These are phyloP conservation scores for Pharnaceum exiguum DNA, from an alignment of 148 eudicot species.

Conservation along the genomic window DNA sequence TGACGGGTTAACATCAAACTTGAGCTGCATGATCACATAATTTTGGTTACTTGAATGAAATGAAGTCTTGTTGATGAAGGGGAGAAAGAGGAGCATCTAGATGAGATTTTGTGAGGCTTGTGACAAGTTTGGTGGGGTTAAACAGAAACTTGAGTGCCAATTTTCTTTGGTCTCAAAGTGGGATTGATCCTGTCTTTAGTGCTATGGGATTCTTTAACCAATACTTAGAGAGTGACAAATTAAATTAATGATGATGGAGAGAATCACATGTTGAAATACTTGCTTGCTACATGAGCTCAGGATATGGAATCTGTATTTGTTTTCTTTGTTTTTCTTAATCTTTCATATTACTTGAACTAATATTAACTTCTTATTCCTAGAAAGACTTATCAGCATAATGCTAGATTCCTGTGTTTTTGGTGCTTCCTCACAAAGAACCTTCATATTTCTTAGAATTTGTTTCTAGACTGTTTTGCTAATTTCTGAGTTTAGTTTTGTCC, in stretches of 20 bases:
- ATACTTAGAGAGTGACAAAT: slow-evolving; percentile 7
- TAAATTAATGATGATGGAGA: slow-evolving; percentile 2
- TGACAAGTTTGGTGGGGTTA: slow-evolving; percentile 15
- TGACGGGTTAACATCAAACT: slow-evolving; percentile 1
- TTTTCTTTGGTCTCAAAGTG: neutral
- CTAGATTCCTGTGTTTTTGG: too few species aligned
- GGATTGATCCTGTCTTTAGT: slow-evolving; percentile 11
- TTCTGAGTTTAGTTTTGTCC: too few species aligned
- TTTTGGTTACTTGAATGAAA: neutral
- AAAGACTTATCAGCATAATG: too few species aligned
- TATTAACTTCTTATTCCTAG: too few species aligned
- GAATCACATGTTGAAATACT: neutral
- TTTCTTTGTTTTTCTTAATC: neutral
- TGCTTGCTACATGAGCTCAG: neutral
- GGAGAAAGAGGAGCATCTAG: neutral
- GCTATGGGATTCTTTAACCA: slow-evolving; percentile 16
- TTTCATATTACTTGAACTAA: neutral
- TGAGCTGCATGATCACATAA: neutral
- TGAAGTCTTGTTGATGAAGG: neutral
- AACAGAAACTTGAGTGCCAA: slow-evolving; percentile 1
- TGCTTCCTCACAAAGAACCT: too few species aligned
- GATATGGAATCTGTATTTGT: neutral
- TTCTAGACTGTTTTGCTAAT: too few species aligned
- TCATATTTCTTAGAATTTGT: too few species aligned
- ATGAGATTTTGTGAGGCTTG: neutral